Conservation (phyloP, 2,329 filamentous ascomycete genomes). For the Clarireedia paspali region DNA sequence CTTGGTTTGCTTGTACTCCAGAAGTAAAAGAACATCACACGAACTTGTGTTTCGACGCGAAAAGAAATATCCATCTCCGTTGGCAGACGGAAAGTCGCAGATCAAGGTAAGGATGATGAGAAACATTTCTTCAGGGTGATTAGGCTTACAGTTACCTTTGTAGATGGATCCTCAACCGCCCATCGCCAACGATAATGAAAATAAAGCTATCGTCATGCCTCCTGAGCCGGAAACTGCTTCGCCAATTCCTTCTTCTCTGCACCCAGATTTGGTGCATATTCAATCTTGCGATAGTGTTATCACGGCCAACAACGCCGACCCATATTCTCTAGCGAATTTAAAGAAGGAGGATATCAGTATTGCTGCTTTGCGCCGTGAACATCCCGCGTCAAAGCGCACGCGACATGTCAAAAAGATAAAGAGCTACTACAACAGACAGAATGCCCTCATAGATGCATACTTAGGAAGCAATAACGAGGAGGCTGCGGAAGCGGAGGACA, state of each 20-base stretch:
- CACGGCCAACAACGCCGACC: conserved; percentile 23
- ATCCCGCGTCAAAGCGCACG: conserved; percentile 35
- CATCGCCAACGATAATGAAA: background rate
- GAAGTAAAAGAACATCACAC: background rate
- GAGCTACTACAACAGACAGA: conserved; percentile 41
- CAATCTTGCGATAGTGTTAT: background rate
- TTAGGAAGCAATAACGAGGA: conserved; percentile 50
- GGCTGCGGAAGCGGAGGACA: conserved; percentile 42
- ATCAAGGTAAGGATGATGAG: background rate
- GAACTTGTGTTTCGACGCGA: background rate
- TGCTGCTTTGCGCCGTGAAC: conserved; percentile 40
- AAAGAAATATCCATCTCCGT: background rate
- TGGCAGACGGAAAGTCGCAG: background rate
- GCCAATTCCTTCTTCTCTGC: background rate
- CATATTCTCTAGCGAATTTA: conserved; percentile 28
- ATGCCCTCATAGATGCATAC: conserved; percentile 43
- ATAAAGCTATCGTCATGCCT: background rate
- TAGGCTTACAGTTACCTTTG: background rate
- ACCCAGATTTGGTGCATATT: background rate
- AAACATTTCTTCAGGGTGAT: background rate
- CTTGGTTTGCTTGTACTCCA: background rate
- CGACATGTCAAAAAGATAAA: conserved; percentile 33
- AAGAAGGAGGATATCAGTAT: conserved; percentile 30
- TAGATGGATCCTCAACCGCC: background rate
- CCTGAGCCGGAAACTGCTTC: background rate